Evolutionary conservation across 345 rosid species (phyloP).

Genomic region (Cardamine chenopodiifolia): DNA sequence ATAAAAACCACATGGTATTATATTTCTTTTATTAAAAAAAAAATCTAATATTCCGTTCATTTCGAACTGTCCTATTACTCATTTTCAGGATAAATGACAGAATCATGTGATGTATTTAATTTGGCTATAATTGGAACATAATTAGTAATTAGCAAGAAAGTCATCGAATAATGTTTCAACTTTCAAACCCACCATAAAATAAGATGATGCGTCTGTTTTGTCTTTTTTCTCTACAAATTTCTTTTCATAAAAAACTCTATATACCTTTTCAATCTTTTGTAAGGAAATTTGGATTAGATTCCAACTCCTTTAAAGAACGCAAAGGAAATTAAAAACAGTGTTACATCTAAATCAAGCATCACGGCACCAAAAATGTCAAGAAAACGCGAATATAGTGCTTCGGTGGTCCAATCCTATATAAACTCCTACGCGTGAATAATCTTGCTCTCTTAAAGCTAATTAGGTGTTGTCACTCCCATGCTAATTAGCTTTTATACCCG

Average conservation of each 20-base stretch:
- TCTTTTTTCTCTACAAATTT: neutral
- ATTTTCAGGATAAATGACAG: neutral
- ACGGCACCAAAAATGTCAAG: constrained; percentile 10
- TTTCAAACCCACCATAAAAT: constrained; percentile 26
- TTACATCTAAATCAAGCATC: neutral
- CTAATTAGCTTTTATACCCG: neutral
- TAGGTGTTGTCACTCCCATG: neutral
- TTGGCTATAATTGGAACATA: neutral
- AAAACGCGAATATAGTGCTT: constrained; percentile 8
- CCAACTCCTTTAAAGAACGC: neutral
- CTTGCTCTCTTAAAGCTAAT: neutral
- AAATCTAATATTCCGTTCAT: no score
- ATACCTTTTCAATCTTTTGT: neutral
- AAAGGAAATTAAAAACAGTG: neutral
- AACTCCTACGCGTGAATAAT: neutral
- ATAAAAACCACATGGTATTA: no score
- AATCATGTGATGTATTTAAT: neutral
- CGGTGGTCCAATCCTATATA: constrained; percentile 4
- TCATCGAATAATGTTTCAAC: constrained; percentile 13
- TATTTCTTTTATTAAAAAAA: no score
- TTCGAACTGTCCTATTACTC: neutral
- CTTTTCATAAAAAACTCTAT: neutral
- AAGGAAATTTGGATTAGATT: constrained; percentile 6
- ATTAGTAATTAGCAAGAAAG: neutral
- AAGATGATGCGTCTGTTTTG: neutral